phyloP scores from a whole-genome alignment of 2,329 filamentous ascomycete species.

The Trichoderma endophyticum region DNA sequence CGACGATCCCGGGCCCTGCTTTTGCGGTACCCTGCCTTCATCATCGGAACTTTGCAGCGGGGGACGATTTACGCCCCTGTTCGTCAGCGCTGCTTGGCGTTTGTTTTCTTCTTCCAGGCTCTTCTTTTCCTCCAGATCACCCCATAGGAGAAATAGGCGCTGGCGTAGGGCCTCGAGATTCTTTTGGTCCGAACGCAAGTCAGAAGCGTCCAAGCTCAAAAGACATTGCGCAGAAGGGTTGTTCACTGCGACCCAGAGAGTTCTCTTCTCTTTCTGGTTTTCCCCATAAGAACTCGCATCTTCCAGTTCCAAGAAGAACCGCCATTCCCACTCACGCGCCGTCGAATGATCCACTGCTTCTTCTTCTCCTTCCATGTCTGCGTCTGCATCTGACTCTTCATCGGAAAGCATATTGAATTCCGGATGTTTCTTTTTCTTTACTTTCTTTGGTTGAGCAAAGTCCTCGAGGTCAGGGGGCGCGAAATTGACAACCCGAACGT shows the following conservation, averaged over 20 bases:
- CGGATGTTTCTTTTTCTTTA: constrained; percentile 31
- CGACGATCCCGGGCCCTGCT: constrained; percentile 3
- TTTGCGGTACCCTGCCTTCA: not conserved
- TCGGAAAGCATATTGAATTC: constrained; percentile 53
- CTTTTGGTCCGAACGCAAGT: constrained; percentile 52
- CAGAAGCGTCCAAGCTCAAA: constrained; percentile 44
- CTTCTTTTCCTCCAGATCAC: constrained; percentile 74
- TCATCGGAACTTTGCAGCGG: constrained; percentile 40
- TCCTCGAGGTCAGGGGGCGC: constrained; percentile 66
- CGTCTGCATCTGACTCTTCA: constrained; percentile 26
- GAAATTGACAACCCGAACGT: constrained; percentile 79
- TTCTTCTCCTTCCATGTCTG: not conserved
- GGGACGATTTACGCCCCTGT: constrained; percentile 29
- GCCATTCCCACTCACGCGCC: constrained; percentile 68
- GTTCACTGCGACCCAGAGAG: constrained; percentile 67
- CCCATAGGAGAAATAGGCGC: constrained; percentile 78
- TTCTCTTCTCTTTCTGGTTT: constrained; percentile 38
- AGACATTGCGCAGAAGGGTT: constrained; percentile 52
- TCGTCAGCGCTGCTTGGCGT: constrained; percentile 20
- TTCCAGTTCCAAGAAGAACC: constrained; percentile 75
- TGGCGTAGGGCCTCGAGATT: constrained; percentile 58
- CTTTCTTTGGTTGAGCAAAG: constrained; percentile 56
- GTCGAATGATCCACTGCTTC: not conserved
- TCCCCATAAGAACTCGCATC: constrained; percentile 48
- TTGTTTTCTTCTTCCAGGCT: constrained; percentile 29